These are phyloP conservation scores for Davidsoniella australis DNA, from an alignment of 2,329 filamentous ascomycete species.

Conservation along the genomic window DNA sequence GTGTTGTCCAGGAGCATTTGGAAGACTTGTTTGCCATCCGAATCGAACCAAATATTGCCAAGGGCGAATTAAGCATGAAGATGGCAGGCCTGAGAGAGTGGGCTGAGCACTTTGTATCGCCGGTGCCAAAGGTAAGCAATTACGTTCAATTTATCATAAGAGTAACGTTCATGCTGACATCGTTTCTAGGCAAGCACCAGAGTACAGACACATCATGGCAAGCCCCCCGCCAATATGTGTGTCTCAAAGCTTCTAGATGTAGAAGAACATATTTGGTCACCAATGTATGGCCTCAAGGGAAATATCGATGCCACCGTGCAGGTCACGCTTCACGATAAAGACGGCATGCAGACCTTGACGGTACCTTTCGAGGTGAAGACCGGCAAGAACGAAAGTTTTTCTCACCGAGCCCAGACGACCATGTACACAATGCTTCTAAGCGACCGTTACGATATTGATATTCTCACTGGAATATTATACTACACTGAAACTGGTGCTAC, in stretches of 20 bases:
- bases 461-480: slow-evolving; percentile 80
- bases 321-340: slow-evolving; percentile 57
- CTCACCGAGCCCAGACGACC: slow-evolving; percentile 83
- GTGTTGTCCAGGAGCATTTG: slow-evolving; percentile 56
- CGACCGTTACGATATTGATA: slow-evolving; percentile 85
- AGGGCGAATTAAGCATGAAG: slow-evolving; percentile 67
- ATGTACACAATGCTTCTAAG: slow-evolving; percentile 85
- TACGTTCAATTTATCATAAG: too few relatives aligned
- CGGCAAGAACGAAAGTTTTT: slow-evolving; percentile 63
- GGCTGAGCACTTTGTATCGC: slow-evolving; percentile 65
- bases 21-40: slow-evolving; percentile 84
- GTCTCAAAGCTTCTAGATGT: slow-evolving; percentile 90
- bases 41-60: slow-evolving; percentile 53
- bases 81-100: slow-evolving; percentile 67
- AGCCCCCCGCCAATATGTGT: slow-evolving; percentile 60
- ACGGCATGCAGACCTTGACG: slow-evolving; percentile 51
- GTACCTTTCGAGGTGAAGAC: slow-evolving; percentile 95
- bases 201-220: slow-evolving; percentile 57
- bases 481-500: slow-evolving; percentile 87
- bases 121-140: slow-evolving; percentile 44
- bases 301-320: slow-evolving; percentile 97
- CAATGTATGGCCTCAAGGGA: slow-evolving; percentile 90
- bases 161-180: background rate
- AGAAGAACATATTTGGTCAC: slow-evolving; percentile 96
- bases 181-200: slow-evolving; percentile 43